These are phyloP conservation scores for Sphaceloma murrayae DNA, from an alignment of 2,329 filamentous ascomycete species.

Conservation along the genomic window DNA sequence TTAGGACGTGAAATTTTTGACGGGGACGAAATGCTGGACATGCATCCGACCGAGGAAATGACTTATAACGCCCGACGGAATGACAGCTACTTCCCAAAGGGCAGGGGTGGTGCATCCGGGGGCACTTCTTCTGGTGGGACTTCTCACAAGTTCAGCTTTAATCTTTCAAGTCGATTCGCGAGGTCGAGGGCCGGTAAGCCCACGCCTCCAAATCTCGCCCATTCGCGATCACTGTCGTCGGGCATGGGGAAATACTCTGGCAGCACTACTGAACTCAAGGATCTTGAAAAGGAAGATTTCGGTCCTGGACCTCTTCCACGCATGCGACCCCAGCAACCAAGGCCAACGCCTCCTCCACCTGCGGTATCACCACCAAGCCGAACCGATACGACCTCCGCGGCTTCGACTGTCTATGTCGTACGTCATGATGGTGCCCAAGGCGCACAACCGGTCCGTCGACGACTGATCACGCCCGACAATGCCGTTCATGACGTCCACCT, in stretches of 20 bases:
- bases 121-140: constrained; percentile 15
- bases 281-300: constrained; percentile 18
- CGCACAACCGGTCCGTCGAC: constrained; percentile 31
- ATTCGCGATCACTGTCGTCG: constrained; percentile 13
- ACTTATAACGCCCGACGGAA: constrained; percentile 29
- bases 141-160: constrained; percentile 21
- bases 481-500: constrained; percentile 12
- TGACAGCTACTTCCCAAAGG: constrained; percentile 18
- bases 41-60: constrained; percentile 49
- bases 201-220: background rate
- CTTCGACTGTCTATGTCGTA: constrained; percentile 55
- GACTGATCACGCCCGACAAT: constrained; percentile 17
- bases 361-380: constrained; percentile 49
- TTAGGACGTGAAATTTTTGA: constrained; percentile 86
- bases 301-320: constrained; percentile 6
- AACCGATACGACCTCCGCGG: constrained; percentile 52
- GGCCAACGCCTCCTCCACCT: constrained; percentile 18
- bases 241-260: constrained; percentile 8
- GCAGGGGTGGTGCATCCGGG: constrained; percentile 28
- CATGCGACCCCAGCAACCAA: background rate
- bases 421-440: constrained; percentile 49
- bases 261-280: constrained; percentile 1
- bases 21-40: constrained; percentile 82
- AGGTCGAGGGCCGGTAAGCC: constrained; percentile 16
- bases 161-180: constrained; percentile 24